Evolutionary conservation across 75 land plant species (phyloP).

Genomic region (Cryptomeria japonica): DNA sequence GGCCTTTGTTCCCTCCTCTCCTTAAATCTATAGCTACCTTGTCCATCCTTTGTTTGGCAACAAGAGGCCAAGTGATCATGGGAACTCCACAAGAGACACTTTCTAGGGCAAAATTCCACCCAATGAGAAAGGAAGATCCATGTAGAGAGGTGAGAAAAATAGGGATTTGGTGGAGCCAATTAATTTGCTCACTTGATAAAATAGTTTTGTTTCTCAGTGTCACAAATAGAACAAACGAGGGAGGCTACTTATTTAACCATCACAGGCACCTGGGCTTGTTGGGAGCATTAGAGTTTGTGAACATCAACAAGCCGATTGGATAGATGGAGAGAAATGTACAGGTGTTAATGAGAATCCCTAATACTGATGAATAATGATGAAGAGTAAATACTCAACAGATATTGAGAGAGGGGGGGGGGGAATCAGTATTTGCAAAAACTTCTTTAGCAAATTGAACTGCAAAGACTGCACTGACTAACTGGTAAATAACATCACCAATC

Average conservation of each 20-base stretch:
- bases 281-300: not conserved
- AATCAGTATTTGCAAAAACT: too few relatives aligned
- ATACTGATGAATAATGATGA: too few relatives aligned
- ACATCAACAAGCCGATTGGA: not conserved
- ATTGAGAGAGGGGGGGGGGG: too few relatives aligned
- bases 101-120: not conserved
- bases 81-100: constrained; percentile 20
- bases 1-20: too few relatives aligned
- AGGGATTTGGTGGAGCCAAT: constrained; percentile 17
- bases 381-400: too few relatives aligned
- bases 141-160: constrained; percentile 18
- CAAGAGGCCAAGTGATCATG: constrained; percentile 28
- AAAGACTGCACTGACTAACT: too few relatives aligned
- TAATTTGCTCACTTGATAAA: constrained; percentile 17
- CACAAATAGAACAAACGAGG: constrained; percentile 20
- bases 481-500: too few relatives aligned
- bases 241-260: constrained; percentile 21
- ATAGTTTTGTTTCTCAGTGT: constrained; percentile 26
- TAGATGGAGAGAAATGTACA: not conserved
- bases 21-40: not conserved
- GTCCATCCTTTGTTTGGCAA: constrained; percentile 19
- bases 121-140: constrained; percentile 16
- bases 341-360: not conserved
- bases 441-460: too few relatives aligned
- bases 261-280: not conserved